Evolutionary conservation across 768 basidiomycete species (phyloP).

Genomic region (Imleria badia): DNA sequence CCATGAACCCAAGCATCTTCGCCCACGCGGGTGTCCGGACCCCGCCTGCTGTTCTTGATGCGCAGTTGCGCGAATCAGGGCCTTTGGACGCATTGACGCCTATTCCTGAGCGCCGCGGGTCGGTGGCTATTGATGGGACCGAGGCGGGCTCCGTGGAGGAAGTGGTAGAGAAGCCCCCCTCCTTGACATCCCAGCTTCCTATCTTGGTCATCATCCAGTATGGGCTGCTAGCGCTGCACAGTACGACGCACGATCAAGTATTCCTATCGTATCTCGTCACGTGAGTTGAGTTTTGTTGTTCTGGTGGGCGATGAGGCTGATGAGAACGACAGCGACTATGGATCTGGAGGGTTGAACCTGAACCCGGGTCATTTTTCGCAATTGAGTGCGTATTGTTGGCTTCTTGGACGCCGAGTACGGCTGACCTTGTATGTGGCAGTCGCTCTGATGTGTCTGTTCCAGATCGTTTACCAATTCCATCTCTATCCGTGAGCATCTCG

Average conservation of each 20-base stretch:
- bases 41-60: slow-evolving; percentile 74
- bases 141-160: slow-evolving; percentile 38
- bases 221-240: slow-evolving; percentile 83
- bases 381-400: slow-evolving; percentile 56
- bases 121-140: slow-evolving; percentile 23
- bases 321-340: slow-evolving; percentile 57
- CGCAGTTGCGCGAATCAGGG: slow-evolving; percentile 54
- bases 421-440: slow-evolving; percentile 44
- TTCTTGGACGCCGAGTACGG: background rate
- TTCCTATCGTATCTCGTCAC: slow-evolving; percentile 86
- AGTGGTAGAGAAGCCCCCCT: slow-evolving; percentile 54
- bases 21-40: slow-evolving; percentile 78
- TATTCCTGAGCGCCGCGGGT: slow-evolving; percentile 48
- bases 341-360: slow-evolving; percentile 86
- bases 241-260: slow-evolving; percentile 86
- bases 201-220: slow-evolving; percentile 87
- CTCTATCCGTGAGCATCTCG: slow-evolving; percentile 72
- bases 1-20: slow-evolving; percentile 74
- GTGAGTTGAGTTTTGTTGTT: slow-evolving; percentile 14
- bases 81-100: slow-evolving; percentile 43
- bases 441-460: slow-evolving; percentile 91
- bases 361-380: slow-evolving; percentile 91
- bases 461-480: slow-evolving; percentile 89
- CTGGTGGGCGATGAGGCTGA: background rate
- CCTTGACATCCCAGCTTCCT: slow-evolving; percentile 74